Conservation (phyloP, 225 moss, liverwort and hornwort species). For the Asterella californica region DNA sequence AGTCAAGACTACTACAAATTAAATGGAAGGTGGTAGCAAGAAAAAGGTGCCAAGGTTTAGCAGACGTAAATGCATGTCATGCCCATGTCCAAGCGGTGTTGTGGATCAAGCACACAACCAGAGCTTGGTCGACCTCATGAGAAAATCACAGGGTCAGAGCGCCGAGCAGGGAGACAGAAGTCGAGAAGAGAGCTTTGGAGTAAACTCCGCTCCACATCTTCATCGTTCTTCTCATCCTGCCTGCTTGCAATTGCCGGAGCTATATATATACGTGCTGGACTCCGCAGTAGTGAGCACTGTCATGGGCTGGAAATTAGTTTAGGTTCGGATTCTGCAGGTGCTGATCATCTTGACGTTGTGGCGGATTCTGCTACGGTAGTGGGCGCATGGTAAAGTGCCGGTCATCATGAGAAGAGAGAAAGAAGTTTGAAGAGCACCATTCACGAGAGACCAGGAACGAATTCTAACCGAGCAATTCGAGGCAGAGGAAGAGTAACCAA, state of each 20-base stretch:
- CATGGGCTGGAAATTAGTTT: constrained; percentile 62
- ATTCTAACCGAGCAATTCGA: no score
- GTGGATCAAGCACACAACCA: not conserved
- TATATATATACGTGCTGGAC: constrained; percentile 76
- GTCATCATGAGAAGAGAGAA: no score
- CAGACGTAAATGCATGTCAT: not conserved
- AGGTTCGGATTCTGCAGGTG: constrained; percentile 83
- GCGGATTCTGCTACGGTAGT: constrained; percentile 88
- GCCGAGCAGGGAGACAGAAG: constrained; percentile 59
- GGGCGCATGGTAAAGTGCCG: no score
- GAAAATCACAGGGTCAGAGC: constrained; percentile 31
- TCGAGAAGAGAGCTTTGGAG: constrained; percentile 59
- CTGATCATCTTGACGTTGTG: constrained; percentile 82
- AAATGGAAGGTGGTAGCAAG: not conserved
- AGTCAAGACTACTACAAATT: not conserved
- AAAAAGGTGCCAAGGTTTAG: not conserved
- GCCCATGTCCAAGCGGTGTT: no score
- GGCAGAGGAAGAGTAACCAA: no score
- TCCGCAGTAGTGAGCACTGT: constrained; percentile 65
- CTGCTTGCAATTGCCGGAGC: constrained; percentile 73
- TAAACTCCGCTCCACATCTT: constrained; percentile 59
- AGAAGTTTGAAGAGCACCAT: constrained; percentile 53
- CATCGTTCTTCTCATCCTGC: constrained; percentile 57
- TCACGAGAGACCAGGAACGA: constrained; percentile 49
- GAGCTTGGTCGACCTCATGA: constrained; percentile 12